A percentile compares a stretch with the other conserved stretches of the same genome.
phyloP scores from a whole-genome alignment of 2,329 filamentous ascomycete species.

The Ceratocystis eucalypticola region DNA sequence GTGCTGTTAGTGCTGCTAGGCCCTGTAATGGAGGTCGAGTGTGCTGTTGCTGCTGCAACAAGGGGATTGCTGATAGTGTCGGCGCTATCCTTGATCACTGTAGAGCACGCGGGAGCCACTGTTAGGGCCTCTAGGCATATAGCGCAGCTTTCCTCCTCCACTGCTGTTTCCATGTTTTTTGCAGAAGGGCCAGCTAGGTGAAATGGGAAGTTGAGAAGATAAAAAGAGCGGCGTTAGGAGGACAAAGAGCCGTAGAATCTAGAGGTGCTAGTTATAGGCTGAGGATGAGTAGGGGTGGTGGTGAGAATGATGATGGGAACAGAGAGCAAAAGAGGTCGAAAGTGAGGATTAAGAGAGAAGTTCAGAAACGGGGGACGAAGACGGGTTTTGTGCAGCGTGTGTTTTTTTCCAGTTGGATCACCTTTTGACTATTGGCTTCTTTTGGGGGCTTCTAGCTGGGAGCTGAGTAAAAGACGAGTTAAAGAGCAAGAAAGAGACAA shows the following conservation, averaged over 20 bases:
- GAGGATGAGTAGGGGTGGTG: neutral
- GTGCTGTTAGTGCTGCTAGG: neutral
- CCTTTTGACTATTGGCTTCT: conserved; percentile 6
- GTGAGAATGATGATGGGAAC: neutral
- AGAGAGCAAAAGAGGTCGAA: neutral
- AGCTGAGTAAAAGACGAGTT: conserved; percentile 10
- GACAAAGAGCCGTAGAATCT: neutral
- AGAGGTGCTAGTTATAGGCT: neutral
- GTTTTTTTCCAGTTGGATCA: neutral
- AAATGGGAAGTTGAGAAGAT: neutral
- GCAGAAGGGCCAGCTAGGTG: neutral
- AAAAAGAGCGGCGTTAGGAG: neutral
- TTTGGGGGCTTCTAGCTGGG: neutral
- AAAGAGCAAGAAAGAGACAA: conserved; percentile 15
- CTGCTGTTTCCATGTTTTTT: conserved; percentile 9
- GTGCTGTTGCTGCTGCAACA: conserved; percentile 17
- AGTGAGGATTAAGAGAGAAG: conserved; percentile 4
- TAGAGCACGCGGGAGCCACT: neutral
- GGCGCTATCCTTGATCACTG: conserved; percentile 21
- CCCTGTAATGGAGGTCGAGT: neutral
- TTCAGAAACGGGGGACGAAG: neutral
- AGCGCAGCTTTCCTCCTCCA: conserved; percentile 12
- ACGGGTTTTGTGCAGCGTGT: neutral
- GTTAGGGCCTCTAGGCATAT: conserved; percentile 13
- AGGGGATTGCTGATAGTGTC: conserved; percentile 22